Base-by-base conservation (phyloP, 2,329 filamentous ascomycete species). In the Calonectria pauciramosa region DNA sequence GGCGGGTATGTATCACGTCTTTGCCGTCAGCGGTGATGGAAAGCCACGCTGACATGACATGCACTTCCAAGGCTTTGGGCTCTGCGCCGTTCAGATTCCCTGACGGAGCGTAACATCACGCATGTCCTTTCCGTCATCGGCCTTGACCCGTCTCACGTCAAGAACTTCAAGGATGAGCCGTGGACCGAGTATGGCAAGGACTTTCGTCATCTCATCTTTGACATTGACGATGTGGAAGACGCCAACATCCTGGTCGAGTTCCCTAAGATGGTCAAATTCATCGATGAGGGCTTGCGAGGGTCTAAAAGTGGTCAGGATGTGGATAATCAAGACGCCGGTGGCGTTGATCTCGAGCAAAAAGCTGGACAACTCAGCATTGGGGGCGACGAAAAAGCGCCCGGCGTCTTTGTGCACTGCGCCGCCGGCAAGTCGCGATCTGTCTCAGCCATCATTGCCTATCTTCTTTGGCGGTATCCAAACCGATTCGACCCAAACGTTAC, bases 341-440 rank as follows among this genome's bases (percentile, higher is more conserved):
- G 79, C 32, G 79, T 75, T 60, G 60, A 73, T 18, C 72, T 81
- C 68, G 77, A 77, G 54, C 73, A 79, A 34, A 75, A 74, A 28
- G 44, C 76, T 20, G 66, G 77, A 63, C 64, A 76, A 9, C 70
- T 79, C 13, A 75, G 67, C 34, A 70, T 79, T 14, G 73, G 54
- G 73, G 70, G 77, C 68, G 74, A 75, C 38, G 59, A 76, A 73
- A 74, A 73, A 52, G 68, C 65, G 74, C 86, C 86, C 34, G 89
- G 86, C 18, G 90, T 92, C 34, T 90, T 89, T 71, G 90, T 92
- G 13, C 89, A 90, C 86, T 98, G 97, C 89, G 96, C 96, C 28
- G 98, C 98, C 93, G 97, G 97, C 68, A 98, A 97, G 86, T 98
- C 96, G 41, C 94, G 97, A 73, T 99, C 96, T 63, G 94, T 96